Evolutionary conservation across 768 basidiomycete species (phyloP).

Genomic region (Lyophyllum shimeji): DNA sequence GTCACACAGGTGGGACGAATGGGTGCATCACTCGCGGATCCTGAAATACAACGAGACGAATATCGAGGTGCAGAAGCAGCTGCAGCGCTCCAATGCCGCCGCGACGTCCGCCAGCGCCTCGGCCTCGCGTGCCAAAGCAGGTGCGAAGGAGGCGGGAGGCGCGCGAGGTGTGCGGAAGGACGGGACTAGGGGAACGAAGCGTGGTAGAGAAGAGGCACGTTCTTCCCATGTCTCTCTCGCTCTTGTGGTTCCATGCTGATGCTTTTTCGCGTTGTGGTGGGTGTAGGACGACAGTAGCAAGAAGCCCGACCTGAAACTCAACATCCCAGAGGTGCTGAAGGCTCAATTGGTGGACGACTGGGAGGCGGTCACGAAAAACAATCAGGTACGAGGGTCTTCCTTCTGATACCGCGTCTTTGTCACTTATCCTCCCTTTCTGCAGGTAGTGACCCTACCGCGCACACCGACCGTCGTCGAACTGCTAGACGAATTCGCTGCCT

Average conservation of each 20-base stretch:
- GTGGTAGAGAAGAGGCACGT: conserved; percentile 72
- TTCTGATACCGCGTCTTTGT: background rate
- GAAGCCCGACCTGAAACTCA: conserved; percentile 88
- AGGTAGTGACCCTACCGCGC: conserved; percentile 87
- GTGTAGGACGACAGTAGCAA: conserved; percentile 72
- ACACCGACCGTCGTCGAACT: conserved; percentile 76
- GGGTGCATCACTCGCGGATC: conserved; percentile 81
- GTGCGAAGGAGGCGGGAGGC: conserved; percentile 26
- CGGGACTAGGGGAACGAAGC: conserved; percentile 63
- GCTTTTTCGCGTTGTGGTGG: background rate
- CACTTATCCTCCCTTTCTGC: background rate
- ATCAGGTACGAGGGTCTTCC: conserved; percentile 54
- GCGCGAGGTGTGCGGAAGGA: conserved; percentile 52
- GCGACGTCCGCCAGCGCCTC: conserved; percentile 20
- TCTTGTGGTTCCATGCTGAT: background rate
- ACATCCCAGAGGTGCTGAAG: conserved; percentile 89
- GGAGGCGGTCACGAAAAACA: conserved; percentile 95
- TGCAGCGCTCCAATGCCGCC: conserved; percentile 39
- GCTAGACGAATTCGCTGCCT: conserved; percentile 72
- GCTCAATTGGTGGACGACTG: conserved; percentile 92
- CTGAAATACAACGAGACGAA: conserved; percentile 86
- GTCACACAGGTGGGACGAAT: conserved; percentile 87
- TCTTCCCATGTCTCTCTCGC: background rate
- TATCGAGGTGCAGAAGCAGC: conserved; percentile 70
- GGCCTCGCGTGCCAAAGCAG: conserved; percentile 21